Evolutionary conservation across 768 basidiomycete species (phyloP).

Genomic region (Galerina marginata): DNA sequence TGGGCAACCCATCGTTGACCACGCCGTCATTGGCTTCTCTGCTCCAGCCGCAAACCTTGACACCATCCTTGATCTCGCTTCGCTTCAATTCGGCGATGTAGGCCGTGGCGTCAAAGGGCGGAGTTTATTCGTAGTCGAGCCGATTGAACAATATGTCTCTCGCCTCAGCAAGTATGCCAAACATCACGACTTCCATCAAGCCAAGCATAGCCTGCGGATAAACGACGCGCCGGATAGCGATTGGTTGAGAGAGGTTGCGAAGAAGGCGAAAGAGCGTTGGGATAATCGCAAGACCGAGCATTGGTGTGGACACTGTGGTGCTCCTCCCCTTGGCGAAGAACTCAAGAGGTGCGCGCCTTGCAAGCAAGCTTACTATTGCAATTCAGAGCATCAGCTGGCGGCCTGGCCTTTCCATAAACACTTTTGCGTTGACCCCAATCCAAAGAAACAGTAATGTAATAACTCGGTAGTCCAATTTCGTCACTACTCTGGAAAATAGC

Average conservation of each 20-base stretch:
- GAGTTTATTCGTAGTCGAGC: conserved; percentile 29
- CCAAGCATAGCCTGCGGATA: conserved; percentile 13
- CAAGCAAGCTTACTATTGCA: conserved; percentile 23
- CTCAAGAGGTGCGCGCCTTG: conserved; percentile 25
- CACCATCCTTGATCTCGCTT: conserved; percentile 27
- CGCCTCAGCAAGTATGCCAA: conserved; percentile 22
- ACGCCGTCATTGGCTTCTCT: conserved; percentile 27
- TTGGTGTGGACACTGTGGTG: conserved; percentile 31
- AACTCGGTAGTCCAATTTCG: no score
- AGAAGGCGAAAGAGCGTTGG: conserved; percentile 24
- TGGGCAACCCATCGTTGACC: conserved; percentile 1
- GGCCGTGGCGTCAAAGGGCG: conserved; percentile 27
- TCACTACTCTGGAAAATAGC: no score
- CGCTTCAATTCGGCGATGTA: conserved; percentile 29
- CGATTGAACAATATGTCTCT: conserved; percentile 14
- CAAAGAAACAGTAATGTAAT: no score
- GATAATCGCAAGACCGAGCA: conserved; percentile 20
- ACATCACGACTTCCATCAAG: conserved; percentile 18
- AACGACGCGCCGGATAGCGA: conserved; percentile 16
- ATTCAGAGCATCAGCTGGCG: conserved; percentile 24
- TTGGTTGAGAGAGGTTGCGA: conserved; percentile 16
- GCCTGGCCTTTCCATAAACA: conserved; percentile 31
- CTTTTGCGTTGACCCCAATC: conserved; percentile 15
- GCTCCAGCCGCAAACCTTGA: conserved; percentile 14
- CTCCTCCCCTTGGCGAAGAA: conserved; percentile 15